Percentiles rank a stretch among this genome's conserved stretches.
These are phyloP conservation scores for Neolentinus lepideus DNA, from an alignment of 1,284 basidiomycete genomes.

Conservation along the genomic window DNA sequence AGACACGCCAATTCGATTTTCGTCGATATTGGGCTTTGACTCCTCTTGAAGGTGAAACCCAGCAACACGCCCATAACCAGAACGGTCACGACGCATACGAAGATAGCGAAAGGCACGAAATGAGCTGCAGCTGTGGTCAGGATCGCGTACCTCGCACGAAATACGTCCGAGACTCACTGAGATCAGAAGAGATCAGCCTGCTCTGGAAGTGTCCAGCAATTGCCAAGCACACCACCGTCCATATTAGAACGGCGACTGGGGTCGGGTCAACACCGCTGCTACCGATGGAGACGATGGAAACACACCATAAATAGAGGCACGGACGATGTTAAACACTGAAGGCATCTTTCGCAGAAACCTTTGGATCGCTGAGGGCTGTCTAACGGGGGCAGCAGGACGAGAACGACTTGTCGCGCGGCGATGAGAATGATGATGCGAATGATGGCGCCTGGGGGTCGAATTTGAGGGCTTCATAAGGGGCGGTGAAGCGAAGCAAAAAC, in stretches of 20 bases:
- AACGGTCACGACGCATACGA: constrained; percentile 63
- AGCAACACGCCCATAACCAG: constrained; percentile 62
- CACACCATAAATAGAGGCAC: constrained; percentile 57
- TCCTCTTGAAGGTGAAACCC: constrained; percentile 51
- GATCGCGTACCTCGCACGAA: not conserved
- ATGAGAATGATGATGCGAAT: not conserved
- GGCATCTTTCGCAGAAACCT: constrained; percentile 29
- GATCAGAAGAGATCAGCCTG: constrained; percentile 64
- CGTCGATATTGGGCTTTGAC: constrained; percentile 72
- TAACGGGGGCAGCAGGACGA: constrained; percentile 16
- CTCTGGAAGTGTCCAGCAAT: constrained; percentile 71
- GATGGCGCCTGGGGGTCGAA: not conserved
- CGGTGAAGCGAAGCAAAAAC: not conserved
- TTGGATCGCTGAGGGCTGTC: constrained; percentile 15
- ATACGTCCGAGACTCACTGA: constrained; percentile 45
- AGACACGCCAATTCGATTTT: constrained; percentile 65
- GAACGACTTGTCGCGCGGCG: constrained; percentile 15
- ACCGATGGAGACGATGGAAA: not conserved
- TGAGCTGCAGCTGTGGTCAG: constrained; percentile 41
- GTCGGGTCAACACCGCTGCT: constrained; percentile 1
- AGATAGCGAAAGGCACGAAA: constrained; percentile 78
- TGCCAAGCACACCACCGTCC: constrained; percentile 67
- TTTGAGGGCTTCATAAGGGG: constrained; percentile 1
- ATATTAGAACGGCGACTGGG: constrained; percentile 55
- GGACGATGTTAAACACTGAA: constrained; percentile 56